Evolutionary conservation across 768 basidiomycete species (phyloP).

Genomic region (Termitomyces sp.): DNA sequence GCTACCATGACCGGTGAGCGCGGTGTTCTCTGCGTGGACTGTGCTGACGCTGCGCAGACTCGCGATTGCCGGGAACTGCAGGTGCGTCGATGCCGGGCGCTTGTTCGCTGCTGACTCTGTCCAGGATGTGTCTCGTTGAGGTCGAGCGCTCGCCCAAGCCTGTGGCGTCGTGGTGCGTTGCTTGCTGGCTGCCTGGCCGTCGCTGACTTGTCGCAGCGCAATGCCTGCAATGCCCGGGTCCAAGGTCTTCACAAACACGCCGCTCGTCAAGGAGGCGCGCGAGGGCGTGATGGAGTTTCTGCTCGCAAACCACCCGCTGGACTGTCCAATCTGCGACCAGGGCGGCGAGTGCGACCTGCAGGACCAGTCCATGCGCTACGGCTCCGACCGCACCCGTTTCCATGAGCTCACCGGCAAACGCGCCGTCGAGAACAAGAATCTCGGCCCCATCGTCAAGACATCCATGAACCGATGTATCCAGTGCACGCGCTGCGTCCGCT

Average conservation of each 20-base stretch:
- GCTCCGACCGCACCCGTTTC: constrained; percentile 95
- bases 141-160: constrained; percentile 95
- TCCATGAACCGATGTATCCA: constrained; percentile 99
- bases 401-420: constrained; percentile 98
- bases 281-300: constrained; percentile 99
- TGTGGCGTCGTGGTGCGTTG: constrained; percentile 78
- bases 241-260: constrained; percentile 91
- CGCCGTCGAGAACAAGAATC: constrained; percentile 96
- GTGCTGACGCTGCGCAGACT: constrained; percentile 40
- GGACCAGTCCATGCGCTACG: constrained; percentile 99
- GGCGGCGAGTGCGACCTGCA: constrained; percentile 98
- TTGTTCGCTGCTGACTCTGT: not conserved
- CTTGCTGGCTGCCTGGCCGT: not conserved
- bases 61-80: constrained; percentile 97
- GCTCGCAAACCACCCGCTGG: constrained; percentile 94
- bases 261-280: constrained; percentile 82
- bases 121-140: constrained; percentile 97
- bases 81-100: constrained; percentile 41
- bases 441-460: constrained; percentile 97
- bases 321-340: constrained; percentile 98
- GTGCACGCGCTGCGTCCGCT: constrained; percentile 97
- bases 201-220: constrained; percentile 45
- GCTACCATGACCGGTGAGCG: constrained; percentile 75
- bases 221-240: constrained; percentile 97
- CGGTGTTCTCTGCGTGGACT: constrained; percentile 29